These are phyloP conservation scores for Rosa chinensis DNA, from an alignment of 306 rosid species.

Conservation along the genomic window DNA sequence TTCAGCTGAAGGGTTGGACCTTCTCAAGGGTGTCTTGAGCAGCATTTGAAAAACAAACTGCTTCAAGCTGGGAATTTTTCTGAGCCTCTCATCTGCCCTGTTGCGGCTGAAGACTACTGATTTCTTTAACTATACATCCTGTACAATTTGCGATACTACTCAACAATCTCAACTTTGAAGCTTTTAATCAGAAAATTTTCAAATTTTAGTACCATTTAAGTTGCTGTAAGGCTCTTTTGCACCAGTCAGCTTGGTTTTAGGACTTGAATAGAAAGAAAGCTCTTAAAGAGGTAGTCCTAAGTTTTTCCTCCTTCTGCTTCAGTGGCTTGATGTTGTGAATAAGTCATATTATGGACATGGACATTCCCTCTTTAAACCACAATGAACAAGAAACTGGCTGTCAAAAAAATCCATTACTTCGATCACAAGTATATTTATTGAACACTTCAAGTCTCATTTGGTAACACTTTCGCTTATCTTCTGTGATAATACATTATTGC, in stretches of 20 bases:
- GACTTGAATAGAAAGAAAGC: neutral
- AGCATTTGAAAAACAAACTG: slow-evolving; percentile 33
- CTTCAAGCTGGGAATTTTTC: slow-evolving; percentile 37
- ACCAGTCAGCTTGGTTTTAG: slow-evolving; percentile 13
- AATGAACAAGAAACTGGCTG: neutral
- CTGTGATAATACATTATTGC: no score
- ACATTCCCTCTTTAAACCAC: neutral
- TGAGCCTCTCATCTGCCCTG: slow-evolving; percentile 20
- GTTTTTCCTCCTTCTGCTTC: neutral
- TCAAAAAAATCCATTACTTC: neutral
- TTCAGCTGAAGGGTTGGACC: slow-evolving; percentile 72
- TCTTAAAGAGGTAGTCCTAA: neutral
- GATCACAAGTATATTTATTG: no score
- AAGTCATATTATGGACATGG: neutral
- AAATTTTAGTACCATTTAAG: slow-evolving; percentile 1
- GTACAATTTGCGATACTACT: slow-evolving; percentile 12
- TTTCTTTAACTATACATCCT: slow-evolving; percentile 22
- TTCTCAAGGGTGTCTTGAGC: slow-evolving; percentile 64
- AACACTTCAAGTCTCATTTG: no score
- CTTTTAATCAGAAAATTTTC: slow-evolving; percentile 1
- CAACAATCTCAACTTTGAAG: slow-evolving; percentile 21
- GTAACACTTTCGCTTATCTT: no score
- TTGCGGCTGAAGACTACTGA: slow-evolving; percentile 18
- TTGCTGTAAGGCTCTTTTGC: neutral
- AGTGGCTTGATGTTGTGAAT: neutral